These are phyloP conservation scores for Plasmodium adleri DNA, from an alignment of 169 alveolate genomes.

Conservation along the genomic window DNA sequence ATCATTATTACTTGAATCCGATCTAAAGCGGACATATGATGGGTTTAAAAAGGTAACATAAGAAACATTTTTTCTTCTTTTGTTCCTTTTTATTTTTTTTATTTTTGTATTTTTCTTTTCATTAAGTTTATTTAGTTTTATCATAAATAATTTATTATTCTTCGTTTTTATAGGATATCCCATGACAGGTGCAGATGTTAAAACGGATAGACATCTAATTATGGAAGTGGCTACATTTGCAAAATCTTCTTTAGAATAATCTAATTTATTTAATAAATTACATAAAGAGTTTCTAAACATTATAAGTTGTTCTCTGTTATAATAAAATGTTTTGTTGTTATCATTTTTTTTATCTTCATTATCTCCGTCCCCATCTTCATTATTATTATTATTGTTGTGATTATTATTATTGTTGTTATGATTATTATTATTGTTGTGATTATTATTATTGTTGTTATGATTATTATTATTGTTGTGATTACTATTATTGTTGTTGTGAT, in stretches of 20 bases:
- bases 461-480: not conserved
- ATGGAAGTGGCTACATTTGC: conserved; percentile 55
- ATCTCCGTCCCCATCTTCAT: conserved; percentile 33
- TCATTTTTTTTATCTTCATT: conserved; percentile 51
- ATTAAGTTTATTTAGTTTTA: conserved; percentile 56
- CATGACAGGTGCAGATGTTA: conserved; percentile 75
- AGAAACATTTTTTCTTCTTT: conserved; percentile 49
- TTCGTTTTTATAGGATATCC: conserved; percentile 73
- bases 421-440: not conserved
- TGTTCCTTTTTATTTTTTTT: conserved; percentile 63
- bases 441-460: too few relatives aligned
- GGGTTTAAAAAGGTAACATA: conserved; percentile 65
- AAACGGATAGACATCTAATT: conserved; percentile 64
- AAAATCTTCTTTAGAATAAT: conserved; percentile 71
- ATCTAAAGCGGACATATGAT: conserved; percentile 74
- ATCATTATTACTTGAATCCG: conserved; percentile 66
- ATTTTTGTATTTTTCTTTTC: conserved; percentile 50
- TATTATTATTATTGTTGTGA: not conserved
- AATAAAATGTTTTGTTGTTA: conserved; percentile 11
- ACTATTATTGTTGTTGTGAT: not conserved
- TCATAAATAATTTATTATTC: conserved; percentile 61
- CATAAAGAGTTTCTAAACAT: conserved; percentile 49
- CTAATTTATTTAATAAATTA: conserved; percentile 44
- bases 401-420: not conserved
- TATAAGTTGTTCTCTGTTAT: conserved; percentile 62